Evolutionary conservation across 2,329 filamentous ascomycete genomes (phyloP), one percentile per base, ranked within the genome.

Genomic region (Colletotrichum higginsianum): DNA sequence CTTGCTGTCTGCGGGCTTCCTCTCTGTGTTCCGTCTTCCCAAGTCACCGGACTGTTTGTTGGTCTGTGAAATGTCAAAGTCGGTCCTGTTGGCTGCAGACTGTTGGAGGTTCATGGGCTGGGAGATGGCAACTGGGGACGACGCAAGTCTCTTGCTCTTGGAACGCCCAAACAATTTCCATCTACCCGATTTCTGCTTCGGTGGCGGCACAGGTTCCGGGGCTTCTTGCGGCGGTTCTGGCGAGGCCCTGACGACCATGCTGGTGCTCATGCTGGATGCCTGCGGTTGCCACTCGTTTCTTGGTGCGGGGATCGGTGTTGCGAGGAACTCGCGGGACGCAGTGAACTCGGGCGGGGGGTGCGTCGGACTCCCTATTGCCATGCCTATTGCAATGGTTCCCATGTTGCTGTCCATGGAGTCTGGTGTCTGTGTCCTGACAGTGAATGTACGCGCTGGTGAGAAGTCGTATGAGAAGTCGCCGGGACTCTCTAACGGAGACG

Each of bases 321-420:
- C 3, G 4, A 50, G 58, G 13, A 44, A 63, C 38, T 61, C 60
- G 30, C 47, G 47, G 26, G 60, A 63, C 38, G 47, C 61, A 49
- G 67, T 67, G 6, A 75, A 75, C 50, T 78, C 78, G 23, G 75
- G 72, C 46, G 82, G 82, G 18, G 82, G 80, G 49, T 84, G 83
- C n/a, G 85, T 83, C 30, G 93, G 93, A 76, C 92, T 94, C 42
- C 92, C 93, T 67, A 94, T 82, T 1, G 93, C 93, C 86, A 95
- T 91, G 12, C 93, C 93, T 73, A 95, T 94, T 75, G 84, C 85
- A 72, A 84, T 82, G 55, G 84, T 84, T 9, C 83, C 81, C 67
- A 73, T 74, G 57, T 68, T 73, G 2, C 84, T 84, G 40, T 78
- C 79, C 63, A 84, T 75, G 11, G 84, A 85, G 68, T 85, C 82